Percentiles rank a stretch among this genome's conserved stretches.
Conservation (phyloP, 2,329 filamentous ascomycete genomes). For the Colletotrichum salicis region DNA sequence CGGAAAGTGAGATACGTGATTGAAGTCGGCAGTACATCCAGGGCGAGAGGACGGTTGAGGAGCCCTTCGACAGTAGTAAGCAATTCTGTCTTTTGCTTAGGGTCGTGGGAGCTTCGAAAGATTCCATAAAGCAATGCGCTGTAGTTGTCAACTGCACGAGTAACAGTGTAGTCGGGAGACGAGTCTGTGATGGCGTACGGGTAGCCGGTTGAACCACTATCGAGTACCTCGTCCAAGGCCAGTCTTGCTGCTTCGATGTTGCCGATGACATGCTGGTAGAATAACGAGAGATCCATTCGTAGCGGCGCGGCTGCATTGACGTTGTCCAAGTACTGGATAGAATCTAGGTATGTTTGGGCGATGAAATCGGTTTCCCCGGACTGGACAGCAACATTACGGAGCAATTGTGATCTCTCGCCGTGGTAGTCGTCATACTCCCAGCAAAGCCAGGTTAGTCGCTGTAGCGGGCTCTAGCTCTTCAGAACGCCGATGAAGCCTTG, state of each 20-base stretch:
- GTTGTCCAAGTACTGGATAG: constrained; percentile 41
- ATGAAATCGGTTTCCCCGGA: constrained; percentile 39
- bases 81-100: constrained; percentile 35
- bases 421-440: constrained; percentile 34
- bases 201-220: constrained; percentile 37
- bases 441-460: constrained; percentile 42
- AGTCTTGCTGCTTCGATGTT: constrained; percentile 35
- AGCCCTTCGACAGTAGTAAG: constrained; percentile 36
- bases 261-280: constrained; percentile 35
- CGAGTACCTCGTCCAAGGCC: constrained; percentile 39
- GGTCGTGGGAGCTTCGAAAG: constrained; percentile 38
- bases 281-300: constrained; percentile 34
- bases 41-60: constrained; percentile 34
- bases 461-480: constrained; percentile 41
- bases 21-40: constrained; percentile 38
- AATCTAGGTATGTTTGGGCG: constrained; percentile 39
- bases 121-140: constrained; percentile 38
- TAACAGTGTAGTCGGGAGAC: constrained; percentile 29
- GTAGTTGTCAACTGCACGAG: constrained; percentile 33
- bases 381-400: constrained; percentile 36
- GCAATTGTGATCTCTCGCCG: background rate
- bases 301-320: constrained; percentile 41
- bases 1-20: constrained; percentile 27
- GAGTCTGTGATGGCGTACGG: constrained; percentile 39
- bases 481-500: constrained; percentile 35